A percentile compares a stretch with the other conserved stretches of the same genome.
phyloP scores from a whole-genome alignment of 2,329 filamentous ascomycete species.

The Penicillium thymicola region DNA sequence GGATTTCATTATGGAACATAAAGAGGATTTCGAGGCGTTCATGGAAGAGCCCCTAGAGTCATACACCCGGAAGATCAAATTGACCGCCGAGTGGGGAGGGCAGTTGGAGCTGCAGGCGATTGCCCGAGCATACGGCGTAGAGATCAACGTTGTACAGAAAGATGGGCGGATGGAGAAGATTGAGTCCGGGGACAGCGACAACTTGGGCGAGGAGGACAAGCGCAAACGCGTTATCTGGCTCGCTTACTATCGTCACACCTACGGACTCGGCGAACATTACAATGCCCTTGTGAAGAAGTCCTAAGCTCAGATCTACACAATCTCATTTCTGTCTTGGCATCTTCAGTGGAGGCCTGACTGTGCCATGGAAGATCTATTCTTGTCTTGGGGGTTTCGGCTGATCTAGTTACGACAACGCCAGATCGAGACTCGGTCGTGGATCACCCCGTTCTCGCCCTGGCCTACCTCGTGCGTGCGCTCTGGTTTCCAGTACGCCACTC shows the following conservation, averaged over 20 bases:
- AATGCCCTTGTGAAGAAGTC: slow-evolving; percentile 68
- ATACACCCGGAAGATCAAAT: slow-evolving; percentile 72
- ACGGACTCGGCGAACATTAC: slow-evolving; percentile 94
- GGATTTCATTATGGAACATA: slow-evolving; percentile 69
- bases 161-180: slow-evolving; percentile 79
- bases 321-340: background rate
- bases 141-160: slow-evolving; percentile 79
- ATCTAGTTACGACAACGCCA: slow-evolving; percentile 39
- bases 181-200: slow-evolving; percentile 47
- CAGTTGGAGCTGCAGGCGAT: slow-evolving; percentile 86
- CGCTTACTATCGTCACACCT: slow-evolving; percentile 91
- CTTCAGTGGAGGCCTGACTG: background rate
- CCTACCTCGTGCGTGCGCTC: slow-evolving; percentile 56
- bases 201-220: slow-evolving; percentile 42
- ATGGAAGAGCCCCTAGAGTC: slow-evolving; percentile 72
- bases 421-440: slow-evolving; percentile 44
- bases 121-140: slow-evolving; percentile 72
- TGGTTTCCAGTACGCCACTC: slow-evolving; percentile 56
- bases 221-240: slow-evolving; percentile 70
- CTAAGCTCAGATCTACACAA: slow-evolving; percentile 13
- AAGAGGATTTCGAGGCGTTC: slow-evolving; percentile 81
- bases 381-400: background rate
- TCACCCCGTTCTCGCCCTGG: slow-evolving; percentile 41
- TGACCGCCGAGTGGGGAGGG: slow-evolving; percentile 94
- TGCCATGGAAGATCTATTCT: background rate